Percentiles rank a stretch among this genome's conserved stretches.
phyloP scores from a whole-genome alignment of 2,329 filamentous ascomycete species.

The Aspergillus chevalieri region DNA sequence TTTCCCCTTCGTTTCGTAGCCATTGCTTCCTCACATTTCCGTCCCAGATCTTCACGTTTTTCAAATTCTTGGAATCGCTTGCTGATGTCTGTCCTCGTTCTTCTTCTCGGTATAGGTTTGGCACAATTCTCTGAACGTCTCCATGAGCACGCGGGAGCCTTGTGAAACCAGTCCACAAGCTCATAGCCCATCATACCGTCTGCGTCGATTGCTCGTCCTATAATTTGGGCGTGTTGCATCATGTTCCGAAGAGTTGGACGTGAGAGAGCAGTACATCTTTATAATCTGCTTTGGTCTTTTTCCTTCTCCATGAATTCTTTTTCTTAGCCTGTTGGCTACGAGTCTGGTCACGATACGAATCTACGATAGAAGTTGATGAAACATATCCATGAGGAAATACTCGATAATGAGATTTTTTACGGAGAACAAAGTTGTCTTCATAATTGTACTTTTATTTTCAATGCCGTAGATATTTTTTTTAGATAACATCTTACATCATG shows the following conservation, averaged over 20 bases:
- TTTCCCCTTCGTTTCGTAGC: constrained; percentile 1
- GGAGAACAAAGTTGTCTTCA: background rate
- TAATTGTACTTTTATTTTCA: background rate
- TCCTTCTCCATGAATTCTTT: background rate
- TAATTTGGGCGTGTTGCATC: background rate
- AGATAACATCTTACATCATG: background rate
- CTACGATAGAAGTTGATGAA: constrained; percentile 14
- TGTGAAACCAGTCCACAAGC: background rate
- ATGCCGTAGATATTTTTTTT: background rate
- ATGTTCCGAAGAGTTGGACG: background rate
- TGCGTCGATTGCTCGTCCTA: background rate
- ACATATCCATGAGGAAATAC: too few relatives aligned
- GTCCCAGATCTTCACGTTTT: constrained; percentile 23
- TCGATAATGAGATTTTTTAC: background rate
- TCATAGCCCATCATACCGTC: background rate
- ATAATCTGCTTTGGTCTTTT: background rate
- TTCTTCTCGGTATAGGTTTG: constrained; percentile 37
- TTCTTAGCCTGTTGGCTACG: background rate
- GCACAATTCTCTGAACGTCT: constrained; percentile 39
- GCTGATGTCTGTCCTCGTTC: constrained; percentile 29
- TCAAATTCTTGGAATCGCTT: constrained; percentile 19
- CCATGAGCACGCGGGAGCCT: constrained; percentile 6
- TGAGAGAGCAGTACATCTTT: background rate
- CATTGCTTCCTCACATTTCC: constrained; percentile 11
- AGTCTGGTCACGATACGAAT: constrained; percentile 14